phyloP scores from a whole-genome alignment of 345 rosid species.

The Lepidium africanum region DNA sequence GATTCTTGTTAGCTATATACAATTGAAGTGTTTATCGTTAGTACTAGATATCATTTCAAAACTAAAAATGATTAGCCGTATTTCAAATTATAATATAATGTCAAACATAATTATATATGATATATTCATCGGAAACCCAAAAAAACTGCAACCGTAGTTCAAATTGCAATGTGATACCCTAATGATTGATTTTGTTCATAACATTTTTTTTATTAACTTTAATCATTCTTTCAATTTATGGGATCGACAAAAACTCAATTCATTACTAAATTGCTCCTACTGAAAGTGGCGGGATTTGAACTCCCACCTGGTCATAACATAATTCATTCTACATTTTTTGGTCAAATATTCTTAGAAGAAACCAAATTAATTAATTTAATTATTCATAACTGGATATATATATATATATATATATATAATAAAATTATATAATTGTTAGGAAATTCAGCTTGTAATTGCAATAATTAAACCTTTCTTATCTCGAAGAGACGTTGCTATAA shows the following conservation, averaged over 20 bases:
- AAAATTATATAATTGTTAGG: neutral
- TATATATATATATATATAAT: too few species aligned
- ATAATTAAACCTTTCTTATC: neutral
- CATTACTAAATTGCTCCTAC: too few species aligned
- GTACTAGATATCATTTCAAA: neutral
- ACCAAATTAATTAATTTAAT: neutral
- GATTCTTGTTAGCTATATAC: conserved; percentile 4
- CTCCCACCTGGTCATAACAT: too few species aligned
- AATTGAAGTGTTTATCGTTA: neutral
- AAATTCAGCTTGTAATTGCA: neutral
- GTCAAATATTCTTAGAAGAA: too few species aligned
- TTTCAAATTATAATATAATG: neutral
- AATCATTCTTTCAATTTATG: too few species aligned
- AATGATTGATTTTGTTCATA: conserved; percentile 12
- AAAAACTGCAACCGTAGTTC: neutral
- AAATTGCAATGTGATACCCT: neutral
- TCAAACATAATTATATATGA: neutral
- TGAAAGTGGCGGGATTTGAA: too few species aligned
- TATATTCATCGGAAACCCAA: neutral
- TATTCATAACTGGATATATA: neutral
- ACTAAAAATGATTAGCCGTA: neutral
- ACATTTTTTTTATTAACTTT: too few species aligned
- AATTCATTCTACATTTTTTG: neutral
- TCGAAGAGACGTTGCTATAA: conserved; percentile 7
- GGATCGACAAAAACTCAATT: too few species aligned